These are phyloP conservation scores for Gossypium lobatum DNA, from an alignment of 441 rosid species.

Conservation along the genomic window DNA sequence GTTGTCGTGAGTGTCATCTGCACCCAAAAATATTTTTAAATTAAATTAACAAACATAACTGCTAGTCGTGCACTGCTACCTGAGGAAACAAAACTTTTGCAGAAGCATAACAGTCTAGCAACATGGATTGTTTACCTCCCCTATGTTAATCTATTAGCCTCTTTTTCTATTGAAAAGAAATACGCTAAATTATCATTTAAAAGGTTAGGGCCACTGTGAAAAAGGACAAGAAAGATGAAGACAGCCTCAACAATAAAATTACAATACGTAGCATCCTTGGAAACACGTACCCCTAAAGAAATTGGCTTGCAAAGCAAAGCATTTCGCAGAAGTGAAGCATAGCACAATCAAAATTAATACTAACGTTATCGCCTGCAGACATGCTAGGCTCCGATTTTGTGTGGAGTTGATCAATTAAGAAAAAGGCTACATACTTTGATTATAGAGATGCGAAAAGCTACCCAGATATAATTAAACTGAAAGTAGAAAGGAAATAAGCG, in stretches of 20 bases:
- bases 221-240: neutral
- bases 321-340: neutral
- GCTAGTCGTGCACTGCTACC: neutral
- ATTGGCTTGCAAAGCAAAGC: conserved; percentile 2
- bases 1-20: conserved; percentile 41
- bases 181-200: neutral
- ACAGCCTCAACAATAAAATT: neutral
- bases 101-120: neutral
- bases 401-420: neutral
- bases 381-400: neutral
- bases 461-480: neutral
- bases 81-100: neutral
- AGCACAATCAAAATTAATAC: neutral
- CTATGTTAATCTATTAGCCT: neutral
- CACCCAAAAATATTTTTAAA: conserved; percentile 24
- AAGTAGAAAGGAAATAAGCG: neutral
- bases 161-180: neutral
- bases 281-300: neutral
- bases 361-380: neutral
- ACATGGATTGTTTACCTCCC: neutral
- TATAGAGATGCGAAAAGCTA: neutral
- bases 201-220: neutral
- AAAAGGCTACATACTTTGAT: neutral
- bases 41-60: conserved; percentile 7
- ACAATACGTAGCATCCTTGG: neutral